Percentiles rank a stretch among this genome's conserved stretches.
phyloP scores from a whole-genome alignment of 805 yeast genomes.

The Candida lessepsii region DNA sequence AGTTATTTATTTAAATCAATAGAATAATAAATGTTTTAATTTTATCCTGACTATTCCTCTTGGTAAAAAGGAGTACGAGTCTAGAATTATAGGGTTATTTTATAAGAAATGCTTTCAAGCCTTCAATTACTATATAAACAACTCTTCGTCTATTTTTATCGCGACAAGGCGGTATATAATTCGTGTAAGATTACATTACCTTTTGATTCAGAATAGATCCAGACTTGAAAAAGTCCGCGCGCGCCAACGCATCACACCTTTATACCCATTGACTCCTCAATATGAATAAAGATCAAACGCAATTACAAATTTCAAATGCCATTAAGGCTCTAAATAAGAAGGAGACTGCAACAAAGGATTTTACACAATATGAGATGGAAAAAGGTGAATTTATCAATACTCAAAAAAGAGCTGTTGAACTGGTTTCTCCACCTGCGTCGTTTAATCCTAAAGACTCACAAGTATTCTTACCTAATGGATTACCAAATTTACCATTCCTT shows the following conservation, averaged over 20 bases:
- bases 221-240: background rate
- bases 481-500: constrained; percentile 72
- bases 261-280: background rate
- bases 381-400: constrained; percentile 60
- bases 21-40: background rate
- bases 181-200: background rate
- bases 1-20: constrained; percentile 33
- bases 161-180: no score
- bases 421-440: constrained; percentile 67
- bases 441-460: constrained; percentile 64
- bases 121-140: no score
- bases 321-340: constrained; percentile 56
- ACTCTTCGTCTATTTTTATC: no score
- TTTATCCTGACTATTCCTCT: no score
- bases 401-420: constrained; percentile 51
- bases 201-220: background rate
- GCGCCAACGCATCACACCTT: background rate
- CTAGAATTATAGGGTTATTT: no score
- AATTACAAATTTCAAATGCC: constrained; percentile 58
- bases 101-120: no score
- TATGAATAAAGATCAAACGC: constrained; percentile 7
- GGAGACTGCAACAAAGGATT: constrained; percentile 29
- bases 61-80: background rate
- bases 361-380: constrained; percentile 49
- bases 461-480: constrained; percentile 59